Percentiles rank a stretch among this genome's conserved stretches.
These are phyloP conservation scores for Eucalyptus polybractea DNA, from an alignment of 345 rosid species.

Conservation along the genomic window DNA sequence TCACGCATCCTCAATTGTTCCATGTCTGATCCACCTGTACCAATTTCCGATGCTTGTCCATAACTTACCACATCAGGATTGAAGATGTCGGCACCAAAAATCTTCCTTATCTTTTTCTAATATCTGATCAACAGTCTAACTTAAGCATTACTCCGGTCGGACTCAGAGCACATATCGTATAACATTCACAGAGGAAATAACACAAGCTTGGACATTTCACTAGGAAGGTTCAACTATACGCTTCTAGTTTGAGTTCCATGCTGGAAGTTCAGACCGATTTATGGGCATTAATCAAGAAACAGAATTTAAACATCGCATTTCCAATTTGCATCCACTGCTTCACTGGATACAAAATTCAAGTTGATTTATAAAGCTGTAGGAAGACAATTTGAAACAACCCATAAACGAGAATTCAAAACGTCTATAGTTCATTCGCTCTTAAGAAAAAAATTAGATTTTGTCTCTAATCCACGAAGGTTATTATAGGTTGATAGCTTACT, in stretches of 20 bases:
- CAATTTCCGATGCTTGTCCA: neutral
- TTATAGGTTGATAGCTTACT: neutral
- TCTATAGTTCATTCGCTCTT: neutral
- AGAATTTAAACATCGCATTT: neutral
- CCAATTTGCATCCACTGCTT: neutral
- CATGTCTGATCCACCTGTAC: constrained; percentile 9
- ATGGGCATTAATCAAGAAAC: neutral
- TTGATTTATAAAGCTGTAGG: neutral
- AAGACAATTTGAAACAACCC: neutral
- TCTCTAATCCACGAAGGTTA: neutral
- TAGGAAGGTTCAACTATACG: neutral
- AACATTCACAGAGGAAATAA: neutral
- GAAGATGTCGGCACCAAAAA: neutral
- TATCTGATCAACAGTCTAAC: neutral
- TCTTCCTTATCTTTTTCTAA: neutral
- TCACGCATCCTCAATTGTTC: constrained; percentile 29
- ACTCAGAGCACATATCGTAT: neutral
- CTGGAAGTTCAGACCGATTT: neutral
- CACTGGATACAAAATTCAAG: neutral
- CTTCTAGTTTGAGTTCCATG: neutral
- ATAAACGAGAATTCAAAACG: neutral
- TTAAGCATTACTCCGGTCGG: neutral
- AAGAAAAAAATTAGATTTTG: neutral
- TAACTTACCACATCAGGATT: neutral
- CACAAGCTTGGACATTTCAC: neutral